Conservation (phyloP, 2,329 filamentous ascomycete species). For the Paraconiothyrium sp. region DNA sequence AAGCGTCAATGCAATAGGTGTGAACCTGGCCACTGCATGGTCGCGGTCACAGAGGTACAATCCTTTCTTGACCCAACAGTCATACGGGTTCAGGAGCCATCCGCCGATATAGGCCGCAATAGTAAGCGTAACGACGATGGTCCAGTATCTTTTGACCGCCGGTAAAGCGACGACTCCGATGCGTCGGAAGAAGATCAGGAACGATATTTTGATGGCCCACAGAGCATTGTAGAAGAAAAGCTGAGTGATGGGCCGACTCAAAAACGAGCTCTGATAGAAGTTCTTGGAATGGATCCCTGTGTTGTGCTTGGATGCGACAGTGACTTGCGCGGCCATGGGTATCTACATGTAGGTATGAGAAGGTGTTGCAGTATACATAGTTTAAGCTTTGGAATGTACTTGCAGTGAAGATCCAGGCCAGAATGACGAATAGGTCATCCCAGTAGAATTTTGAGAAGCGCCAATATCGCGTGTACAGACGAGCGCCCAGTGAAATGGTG, state of each 20-base stretch:
- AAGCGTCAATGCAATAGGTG: conserved; percentile 14
- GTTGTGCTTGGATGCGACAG: conserved; percentile 10
- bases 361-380: background rate
- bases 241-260: conserved; percentile 17
- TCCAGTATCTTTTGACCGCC: conserved; percentile 14
- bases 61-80: conserved; percentile 17
- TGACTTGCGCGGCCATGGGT: conserved; percentile 3
- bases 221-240: conserved; percentile 18
- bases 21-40: background rate
- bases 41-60: conserved; percentile 12
- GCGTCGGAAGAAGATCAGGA: conserved; percentile 19
- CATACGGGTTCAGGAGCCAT: conserved; percentile 14
- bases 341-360: background rate
- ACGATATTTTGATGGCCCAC: conserved; percentile 19
- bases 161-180: conserved; percentile 10
- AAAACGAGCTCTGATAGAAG: conserved; percentile 4
- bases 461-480: conserved; percentile 12
- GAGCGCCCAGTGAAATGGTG: conserved; percentile 10
- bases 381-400: background rate
- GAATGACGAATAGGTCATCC: conserved; percentile 20
- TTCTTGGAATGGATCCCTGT: background rate
- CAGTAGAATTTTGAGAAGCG: conserved; percentile 21
- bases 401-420: conserved; percentile 13
- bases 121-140: conserved; percentile 6
- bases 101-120: conserved; percentile 7